Conservation (phyloP, 108 stramenopile species). For the Pinguiococcus pyrenoidosus region DNA sequence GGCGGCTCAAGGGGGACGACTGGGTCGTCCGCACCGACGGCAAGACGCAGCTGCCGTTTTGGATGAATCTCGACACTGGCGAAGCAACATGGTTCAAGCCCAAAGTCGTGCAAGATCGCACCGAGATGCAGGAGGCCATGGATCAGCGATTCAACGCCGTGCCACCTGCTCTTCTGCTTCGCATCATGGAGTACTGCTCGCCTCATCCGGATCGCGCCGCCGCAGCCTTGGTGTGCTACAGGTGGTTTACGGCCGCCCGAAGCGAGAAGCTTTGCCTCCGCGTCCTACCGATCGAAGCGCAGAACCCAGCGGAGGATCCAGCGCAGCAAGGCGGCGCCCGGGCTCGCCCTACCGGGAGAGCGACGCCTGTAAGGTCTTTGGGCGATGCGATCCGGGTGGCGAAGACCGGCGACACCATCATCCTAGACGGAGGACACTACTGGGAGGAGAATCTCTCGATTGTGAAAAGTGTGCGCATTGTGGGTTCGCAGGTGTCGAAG, state of each 20-base stretch:
- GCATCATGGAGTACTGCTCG: not conserved
- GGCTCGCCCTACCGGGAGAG: not conserved
- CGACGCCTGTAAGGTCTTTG: not conserved
- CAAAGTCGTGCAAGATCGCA: not conserved
- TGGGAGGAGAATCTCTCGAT: constrained; percentile 14
- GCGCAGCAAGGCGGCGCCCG: not conserved
- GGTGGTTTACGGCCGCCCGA: too few species aligned
- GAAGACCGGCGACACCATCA: constrained; percentile 13
- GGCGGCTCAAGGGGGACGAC: constrained; percentile 19
- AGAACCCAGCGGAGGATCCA: not conserved
- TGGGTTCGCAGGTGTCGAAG: constrained; percentile 3
- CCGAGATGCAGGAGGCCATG: not conserved
- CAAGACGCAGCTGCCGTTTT: constrained; percentile 9
- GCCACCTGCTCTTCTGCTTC: not conserved
- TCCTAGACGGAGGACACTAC: constrained; percentile 23
- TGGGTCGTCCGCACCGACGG: constrained; percentile 20
- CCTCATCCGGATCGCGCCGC: too few species aligned
- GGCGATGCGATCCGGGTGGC: constrained; percentile 9
- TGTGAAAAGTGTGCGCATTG: constrained; percentile 8
- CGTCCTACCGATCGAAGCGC: not conserved
- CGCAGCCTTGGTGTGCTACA: too few species aligned
- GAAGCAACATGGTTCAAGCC: not conserved
- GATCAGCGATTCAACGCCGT: not conserved
- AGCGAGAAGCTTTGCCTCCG: too few species aligned
- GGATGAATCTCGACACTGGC: constrained; percentile 24